phyloP scores from a whole-genome alignment of 345 rosid species.

The Isatis tinctoria region DNA sequence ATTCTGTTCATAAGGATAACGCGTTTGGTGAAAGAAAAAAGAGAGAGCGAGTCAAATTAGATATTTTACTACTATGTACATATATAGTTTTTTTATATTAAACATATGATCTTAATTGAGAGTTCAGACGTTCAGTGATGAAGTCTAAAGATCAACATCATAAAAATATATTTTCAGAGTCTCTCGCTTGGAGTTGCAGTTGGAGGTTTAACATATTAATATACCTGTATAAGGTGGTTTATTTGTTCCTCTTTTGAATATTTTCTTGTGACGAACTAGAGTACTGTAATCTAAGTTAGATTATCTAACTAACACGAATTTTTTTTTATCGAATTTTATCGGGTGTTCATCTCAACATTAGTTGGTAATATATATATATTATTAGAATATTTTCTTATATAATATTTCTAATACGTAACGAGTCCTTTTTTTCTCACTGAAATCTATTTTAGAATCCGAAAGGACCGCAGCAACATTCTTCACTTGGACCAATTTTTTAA shows the following conservation, averaged over 20 bases:
- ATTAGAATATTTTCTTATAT: too few species aligned
- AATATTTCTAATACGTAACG: too few species aligned
- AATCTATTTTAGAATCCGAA: too few species aligned
- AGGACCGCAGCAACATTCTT: neutral
- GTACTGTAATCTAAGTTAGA: neutral
- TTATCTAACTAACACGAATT: neutral
- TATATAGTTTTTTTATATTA: neutral
- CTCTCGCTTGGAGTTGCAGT: neutral
- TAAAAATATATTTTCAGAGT: neutral
- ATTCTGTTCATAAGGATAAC: neutral
- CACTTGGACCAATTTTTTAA: neutral
- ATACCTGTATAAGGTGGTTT: too few species aligned
- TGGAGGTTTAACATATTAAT: too few species aligned
- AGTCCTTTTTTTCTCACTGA: too few species aligned
- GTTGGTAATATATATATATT: neutral
- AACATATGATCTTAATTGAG: neutral
- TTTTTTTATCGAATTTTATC: neutral
- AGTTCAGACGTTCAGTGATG: neutral
- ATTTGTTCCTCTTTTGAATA: neutral
- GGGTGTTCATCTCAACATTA: neutral
- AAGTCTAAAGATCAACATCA: conserved; percentile 2
- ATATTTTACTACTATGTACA: neutral
- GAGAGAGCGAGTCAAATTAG: neutral
- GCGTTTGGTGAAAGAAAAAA: neutral
- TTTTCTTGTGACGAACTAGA: neutral